Conservation (phyloP, 2,329 filamentous ascomycete species). For the Cladophialophora yegresii region DNA sequence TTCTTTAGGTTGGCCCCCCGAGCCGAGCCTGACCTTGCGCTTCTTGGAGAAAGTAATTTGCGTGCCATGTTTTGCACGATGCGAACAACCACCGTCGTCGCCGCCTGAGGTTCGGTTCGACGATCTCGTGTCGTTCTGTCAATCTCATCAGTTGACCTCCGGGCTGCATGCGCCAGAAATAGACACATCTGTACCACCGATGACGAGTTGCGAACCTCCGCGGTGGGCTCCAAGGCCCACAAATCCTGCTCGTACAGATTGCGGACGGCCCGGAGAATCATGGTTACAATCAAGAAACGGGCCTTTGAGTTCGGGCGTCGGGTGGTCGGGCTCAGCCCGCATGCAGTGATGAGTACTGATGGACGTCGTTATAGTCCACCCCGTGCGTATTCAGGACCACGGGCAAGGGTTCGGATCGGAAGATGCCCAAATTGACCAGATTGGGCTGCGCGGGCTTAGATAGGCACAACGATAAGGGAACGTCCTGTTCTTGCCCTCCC, state of each 20-base stretch:
- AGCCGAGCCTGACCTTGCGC: conserved; percentile 1
- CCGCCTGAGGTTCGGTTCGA: conserved; percentile 12
- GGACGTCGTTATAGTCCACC: not conserved
- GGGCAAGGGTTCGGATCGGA: not conserved
- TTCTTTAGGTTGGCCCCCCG: conserved; percentile 1
- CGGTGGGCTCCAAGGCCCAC: conserved; percentile 27
- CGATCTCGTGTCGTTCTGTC: conserved; percentile 26
- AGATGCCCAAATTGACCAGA: not conserved
- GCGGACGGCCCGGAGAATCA: not conserved
- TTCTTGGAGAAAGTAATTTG: conserved; percentile 4
- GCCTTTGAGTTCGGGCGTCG: conserved; percentile 17
- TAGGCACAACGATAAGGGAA: conserved; percentile 16
- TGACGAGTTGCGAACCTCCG: conserved; percentile 32
- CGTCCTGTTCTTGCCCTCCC: not conserved
- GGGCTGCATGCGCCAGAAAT: conserved; percentile 31
- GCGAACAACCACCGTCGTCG: conserved; percentile 11
- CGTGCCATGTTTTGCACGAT: conserved; percentile 2
- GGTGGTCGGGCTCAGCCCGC: not conserved
- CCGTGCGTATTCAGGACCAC: not conserved
- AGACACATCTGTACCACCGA: conserved; percentile 27
- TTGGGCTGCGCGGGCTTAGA: conserved; percentile 2
- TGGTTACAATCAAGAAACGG: not conserved
- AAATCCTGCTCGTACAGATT: conserved; percentile 17
- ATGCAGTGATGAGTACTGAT: not conserved
- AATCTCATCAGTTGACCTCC: conserved; percentile 21